phyloP scores from a whole-genome alignment of 192 early-diverging fungal genomes.

The Funneliformis geosporum region DNA sequence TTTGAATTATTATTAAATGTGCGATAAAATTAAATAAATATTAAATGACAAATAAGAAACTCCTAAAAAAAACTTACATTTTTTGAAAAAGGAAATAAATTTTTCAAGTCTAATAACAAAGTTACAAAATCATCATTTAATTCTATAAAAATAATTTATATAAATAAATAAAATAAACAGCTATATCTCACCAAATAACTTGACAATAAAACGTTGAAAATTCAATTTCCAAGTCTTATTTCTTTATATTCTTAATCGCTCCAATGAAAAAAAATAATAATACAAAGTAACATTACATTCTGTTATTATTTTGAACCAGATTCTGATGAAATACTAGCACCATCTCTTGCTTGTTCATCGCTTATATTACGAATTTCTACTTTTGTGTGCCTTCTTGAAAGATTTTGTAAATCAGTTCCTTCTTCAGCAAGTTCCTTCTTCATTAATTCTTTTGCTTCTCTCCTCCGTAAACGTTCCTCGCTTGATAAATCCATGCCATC shows the following conservation, averaged over 20 bases:
- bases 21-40: too few species aligned
- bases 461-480: neutral
- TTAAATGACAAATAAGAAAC: too few species aligned
- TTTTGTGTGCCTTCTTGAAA: slow-evolving; percentile 11
- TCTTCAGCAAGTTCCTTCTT: slow-evolving; percentile 28
- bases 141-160: too few species aligned
- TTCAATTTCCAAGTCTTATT: neutral
- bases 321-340: neutral
- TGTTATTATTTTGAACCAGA: neutral
- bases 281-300: neutral
- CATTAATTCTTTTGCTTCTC: slow-evolving; percentile 29
- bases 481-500: neutral
- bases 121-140: too few species aligned
- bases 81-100: too few species aligned
- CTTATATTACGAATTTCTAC: neutral
- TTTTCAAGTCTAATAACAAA: too few species aligned
- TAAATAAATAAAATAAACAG: too few species aligned
- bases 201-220: too few species aligned
- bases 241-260: too few species aligned
- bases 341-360: neutral
- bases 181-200: too few species aligned
- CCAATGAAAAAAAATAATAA: neutral
- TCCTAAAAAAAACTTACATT: too few species aligned
- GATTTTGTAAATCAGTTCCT: slow-evolving; percentile 12
- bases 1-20: too few species aligned